Conservation (phyloP, 1,284 basidiomycete species). For the Pholiota adiposa region DNA sequence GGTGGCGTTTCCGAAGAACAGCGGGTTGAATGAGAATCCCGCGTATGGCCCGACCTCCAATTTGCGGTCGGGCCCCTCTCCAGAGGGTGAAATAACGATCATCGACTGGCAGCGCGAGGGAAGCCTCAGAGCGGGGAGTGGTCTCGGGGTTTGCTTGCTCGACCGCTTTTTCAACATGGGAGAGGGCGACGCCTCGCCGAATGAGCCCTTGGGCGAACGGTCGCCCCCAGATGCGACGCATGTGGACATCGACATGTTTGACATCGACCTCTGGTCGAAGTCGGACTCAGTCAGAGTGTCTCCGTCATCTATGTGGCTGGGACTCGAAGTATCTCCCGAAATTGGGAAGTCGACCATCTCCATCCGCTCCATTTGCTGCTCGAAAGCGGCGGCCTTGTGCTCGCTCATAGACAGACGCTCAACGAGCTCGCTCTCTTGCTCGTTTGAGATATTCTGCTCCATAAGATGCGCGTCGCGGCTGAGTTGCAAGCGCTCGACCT, state of each 20-base stretch:
- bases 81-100: conserved; percentile 17
- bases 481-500: conserved; percentile 39
- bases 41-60: conserved; percentile 26
- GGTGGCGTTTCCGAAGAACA: conserved; percentile 25
- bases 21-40: conserved; percentile 33
- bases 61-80: conserved; percentile 18
- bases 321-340: background rate
- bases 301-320: conserved; percentile 17
- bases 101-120: conserved; percentile 16
- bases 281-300: conserved; percentile 25
- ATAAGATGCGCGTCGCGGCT: conserved; percentile 36
- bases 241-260: conserved; percentile 28
- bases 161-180: conserved; percentile 8
- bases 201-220: conserved; percentile 22
- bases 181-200: conserved; percentile 13
- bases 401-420: conserved; percentile 24
- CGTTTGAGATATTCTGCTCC: conserved; percentile 44
- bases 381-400: background rate
- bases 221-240: conserved; percentile 26
- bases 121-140: conserved; percentile 17
- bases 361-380: conserved; percentile 13
- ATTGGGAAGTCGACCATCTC: too few species aligned
- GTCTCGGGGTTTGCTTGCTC: conserved; percentile 4
- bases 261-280: conserved; percentile 24
- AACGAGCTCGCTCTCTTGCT: conserved; percentile 39